Evolutionary conservation across 305 asterid species (phyloP).

Genomic region (Solanum hybrid): DNA sequence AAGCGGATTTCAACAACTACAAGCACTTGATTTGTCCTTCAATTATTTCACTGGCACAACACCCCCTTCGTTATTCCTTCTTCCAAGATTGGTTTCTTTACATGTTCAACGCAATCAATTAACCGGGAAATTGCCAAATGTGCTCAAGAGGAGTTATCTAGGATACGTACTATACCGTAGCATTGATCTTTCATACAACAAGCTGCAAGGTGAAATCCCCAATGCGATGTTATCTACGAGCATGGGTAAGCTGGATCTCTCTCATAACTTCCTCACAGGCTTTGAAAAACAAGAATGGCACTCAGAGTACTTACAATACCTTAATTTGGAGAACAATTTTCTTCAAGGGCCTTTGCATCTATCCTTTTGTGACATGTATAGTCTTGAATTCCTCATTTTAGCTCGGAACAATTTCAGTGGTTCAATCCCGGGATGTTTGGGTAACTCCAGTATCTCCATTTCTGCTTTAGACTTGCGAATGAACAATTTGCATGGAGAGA

Average conservation of each 20-base stretch:
- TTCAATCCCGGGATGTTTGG: neutral
- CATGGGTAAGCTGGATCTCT: neutral
- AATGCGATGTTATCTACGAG: neutral
- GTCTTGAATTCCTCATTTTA: neutral
- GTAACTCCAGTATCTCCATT: neutral
- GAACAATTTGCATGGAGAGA: constrained; percentile 1
- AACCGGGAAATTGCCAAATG: neutral
- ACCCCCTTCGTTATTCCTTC: neutral
- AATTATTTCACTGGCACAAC: neutral
- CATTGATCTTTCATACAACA: neutral
- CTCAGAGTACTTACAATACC: neutral
- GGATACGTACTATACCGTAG: neutral
- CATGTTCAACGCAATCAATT: neutral
- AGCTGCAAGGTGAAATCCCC: neutral
- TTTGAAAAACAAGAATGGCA: neutral
- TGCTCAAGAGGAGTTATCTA: neutral
- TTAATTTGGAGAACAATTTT: neutral
- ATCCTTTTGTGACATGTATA: neutral
- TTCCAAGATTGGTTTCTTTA: neutral
- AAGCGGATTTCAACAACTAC: neutral
- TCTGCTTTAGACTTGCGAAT: neutral
- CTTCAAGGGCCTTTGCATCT: neutral
- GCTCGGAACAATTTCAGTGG: neutral
- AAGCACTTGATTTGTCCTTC: neutral
- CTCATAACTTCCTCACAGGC: neutral